Conservation (phyloP, 257 asterid genomes). For the Nicotiana knightiana region DNA sequence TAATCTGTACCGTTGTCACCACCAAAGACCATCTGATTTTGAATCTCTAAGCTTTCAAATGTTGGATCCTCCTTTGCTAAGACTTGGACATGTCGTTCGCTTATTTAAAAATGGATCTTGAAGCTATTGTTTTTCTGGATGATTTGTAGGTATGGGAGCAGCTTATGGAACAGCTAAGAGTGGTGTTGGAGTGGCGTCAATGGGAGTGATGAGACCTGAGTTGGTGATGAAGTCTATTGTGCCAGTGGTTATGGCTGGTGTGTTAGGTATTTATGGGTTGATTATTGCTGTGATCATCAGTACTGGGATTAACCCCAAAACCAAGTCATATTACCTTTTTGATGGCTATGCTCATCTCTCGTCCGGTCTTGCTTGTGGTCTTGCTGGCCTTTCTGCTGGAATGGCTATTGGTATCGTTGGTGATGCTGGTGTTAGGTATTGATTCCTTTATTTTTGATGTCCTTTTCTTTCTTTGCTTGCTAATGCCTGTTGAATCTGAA, state of each 20-base stretch:
- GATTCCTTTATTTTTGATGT: neutral
- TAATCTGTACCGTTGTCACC: neutral
- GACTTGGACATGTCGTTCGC: neutral
- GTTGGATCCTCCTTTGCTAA: neutral
- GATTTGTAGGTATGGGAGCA: conserved; percentile 66
- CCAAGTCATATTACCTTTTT: conserved; percentile 69
- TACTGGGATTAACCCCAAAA: conserved; percentile 80
- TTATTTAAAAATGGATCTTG: neutral
- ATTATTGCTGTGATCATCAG: conserved; percentile 83
- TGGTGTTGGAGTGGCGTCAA: conserved; percentile 84
- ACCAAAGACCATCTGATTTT: neutral
- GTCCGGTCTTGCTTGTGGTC: conserved; percentile 77
- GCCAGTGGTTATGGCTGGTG: conserved; percentile 93
- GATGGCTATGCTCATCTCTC: conserved; percentile 87
- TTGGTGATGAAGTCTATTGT: conserved; percentile 82
- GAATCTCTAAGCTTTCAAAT: neutral
- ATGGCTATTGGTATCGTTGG: conserved; percentile 92
- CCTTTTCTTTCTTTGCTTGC: neutral
- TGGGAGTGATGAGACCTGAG: conserved; percentile 92
- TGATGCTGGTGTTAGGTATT: conserved; percentile 79
- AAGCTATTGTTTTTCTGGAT: neutral
- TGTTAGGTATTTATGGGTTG: conserved; percentile 73
- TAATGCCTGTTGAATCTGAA: neutral
- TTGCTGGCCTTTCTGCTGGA: conserved; percentile 80
- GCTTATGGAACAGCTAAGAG: conserved; percentile 87